These are phyloP conservation scores for Mortierella sp. DNA, from an alignment of 371 early-diverging fungal species.

Conservation along the genomic window DNA sequence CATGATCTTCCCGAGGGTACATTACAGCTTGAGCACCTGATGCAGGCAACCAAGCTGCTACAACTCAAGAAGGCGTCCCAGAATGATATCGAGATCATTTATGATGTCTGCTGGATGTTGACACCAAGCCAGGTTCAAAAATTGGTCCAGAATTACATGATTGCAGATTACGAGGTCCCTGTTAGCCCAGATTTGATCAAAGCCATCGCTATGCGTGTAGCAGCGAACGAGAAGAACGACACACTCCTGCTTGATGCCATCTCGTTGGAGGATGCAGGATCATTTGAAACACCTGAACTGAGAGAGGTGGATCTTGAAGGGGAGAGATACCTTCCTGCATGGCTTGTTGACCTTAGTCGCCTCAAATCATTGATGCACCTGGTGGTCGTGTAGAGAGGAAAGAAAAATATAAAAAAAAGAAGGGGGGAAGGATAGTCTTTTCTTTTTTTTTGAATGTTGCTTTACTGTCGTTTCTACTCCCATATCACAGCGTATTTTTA, in stretches of 20 bases:
- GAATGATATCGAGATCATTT: slow-evolving; percentile 94
- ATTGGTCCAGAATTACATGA: slow-evolving; percentile 84
- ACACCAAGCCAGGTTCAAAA: slow-evolving; percentile 96
- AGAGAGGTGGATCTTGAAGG: slow-evolving; percentile 62
- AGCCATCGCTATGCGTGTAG: slow-evolving; percentile 89
- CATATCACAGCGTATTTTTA: no score
- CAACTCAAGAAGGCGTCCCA: slow-evolving; percentile 94
- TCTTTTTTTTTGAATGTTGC: neutral
- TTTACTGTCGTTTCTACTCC: neutral
- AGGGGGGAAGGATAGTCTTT: neutral
- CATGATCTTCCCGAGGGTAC: slow-evolving; percentile 92
- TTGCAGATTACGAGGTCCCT: slow-evolving; percentile 85
- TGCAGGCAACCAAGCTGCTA: slow-evolving; percentile 95
- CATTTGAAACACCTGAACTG: slow-evolving; percentile 72
- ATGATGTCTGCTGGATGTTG: slow-evolving; percentile 95
- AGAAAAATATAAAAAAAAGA: slow-evolving; percentile 10
- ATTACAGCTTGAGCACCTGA: slow-evolving; percentile 89
- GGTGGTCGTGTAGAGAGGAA: slow-evolving; percentile 42
- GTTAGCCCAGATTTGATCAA: slow-evolving; percentile 92
- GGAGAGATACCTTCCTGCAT: slow-evolving; percentile 70
- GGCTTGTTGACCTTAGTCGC: slow-evolving; percentile 52
- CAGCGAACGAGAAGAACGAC: slow-evolving; percentile 87
- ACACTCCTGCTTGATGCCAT: slow-evolving; percentile 88
- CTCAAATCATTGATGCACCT: slow-evolving; percentile 50
- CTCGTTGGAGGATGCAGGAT: slow-evolving; percentile 78